Conservation (phyloP, 768 basidiomycete species). For the Pleurotus ostreatus region DNA sequence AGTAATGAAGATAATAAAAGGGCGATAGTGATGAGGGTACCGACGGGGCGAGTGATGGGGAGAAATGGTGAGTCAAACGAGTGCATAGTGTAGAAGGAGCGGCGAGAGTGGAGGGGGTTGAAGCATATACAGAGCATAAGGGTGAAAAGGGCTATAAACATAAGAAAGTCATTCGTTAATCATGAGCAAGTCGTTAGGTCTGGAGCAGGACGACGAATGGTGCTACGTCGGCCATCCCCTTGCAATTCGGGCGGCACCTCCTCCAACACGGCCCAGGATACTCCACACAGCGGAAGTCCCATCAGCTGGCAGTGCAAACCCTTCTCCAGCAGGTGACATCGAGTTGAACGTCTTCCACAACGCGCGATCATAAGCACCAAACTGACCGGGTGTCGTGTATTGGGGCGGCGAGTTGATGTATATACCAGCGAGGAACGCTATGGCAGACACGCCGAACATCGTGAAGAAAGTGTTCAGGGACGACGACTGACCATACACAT, state of each 20-base stretch:
- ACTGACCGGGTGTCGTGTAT: conserved; percentile 56
- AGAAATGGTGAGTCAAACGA: neutral
- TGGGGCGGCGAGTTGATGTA: conserved; percentile 50
- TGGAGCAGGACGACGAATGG: neutral
- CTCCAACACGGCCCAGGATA: conserved; percentile 66
- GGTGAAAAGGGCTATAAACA: conserved; percentile 10
- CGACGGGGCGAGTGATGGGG: no score
- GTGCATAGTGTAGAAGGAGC: conserved; percentile 11
- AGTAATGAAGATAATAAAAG: no score
- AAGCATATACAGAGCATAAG: conserved; percentile 9
- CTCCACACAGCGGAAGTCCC: conserved; percentile 63
- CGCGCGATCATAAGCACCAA: conserved; percentile 71
- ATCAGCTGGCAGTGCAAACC: conserved; percentile 46
- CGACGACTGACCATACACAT: conserved; percentile 37
- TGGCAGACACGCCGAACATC: conserved; percentile 59
- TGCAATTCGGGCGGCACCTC: conserved; percentile 71
- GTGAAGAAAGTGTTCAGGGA: conserved; percentile 45
- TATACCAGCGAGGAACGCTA: conserved; percentile 58
- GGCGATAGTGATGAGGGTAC: no score
- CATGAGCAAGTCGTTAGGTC: conserved; percentile 4
- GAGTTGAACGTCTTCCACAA: conserved; percentile 80
- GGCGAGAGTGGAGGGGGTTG: conserved; percentile 2
- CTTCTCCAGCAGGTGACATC: conserved; percentile 67
- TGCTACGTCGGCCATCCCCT: conserved; percentile 73
- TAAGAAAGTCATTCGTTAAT: neutral